These are phyloP conservation scores for Fusarium sp. DNA, from an alignment of 2,329 filamentous ascomycete species.

Conservation along the genomic window DNA sequence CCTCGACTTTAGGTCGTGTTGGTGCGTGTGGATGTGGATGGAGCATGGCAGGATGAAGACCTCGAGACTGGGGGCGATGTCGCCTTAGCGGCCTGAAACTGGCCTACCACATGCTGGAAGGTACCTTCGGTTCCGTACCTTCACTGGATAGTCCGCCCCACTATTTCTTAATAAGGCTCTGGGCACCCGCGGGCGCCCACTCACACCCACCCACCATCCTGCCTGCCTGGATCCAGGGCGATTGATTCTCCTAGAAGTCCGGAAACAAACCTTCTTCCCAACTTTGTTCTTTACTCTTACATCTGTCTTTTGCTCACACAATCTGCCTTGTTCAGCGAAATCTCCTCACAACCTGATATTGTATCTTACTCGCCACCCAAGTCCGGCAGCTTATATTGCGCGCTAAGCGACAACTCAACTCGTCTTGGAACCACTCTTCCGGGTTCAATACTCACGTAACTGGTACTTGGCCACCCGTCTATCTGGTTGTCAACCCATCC, in stretches of 20 bases:
- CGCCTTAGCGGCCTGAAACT: slow-evolving; percentile 28
- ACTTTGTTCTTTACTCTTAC: slow-evolving; percentile 22
- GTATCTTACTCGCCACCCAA: not conserved
- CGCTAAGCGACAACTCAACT: slow-evolving; percentile 9
- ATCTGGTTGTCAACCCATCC: slow-evolving; percentile 16
- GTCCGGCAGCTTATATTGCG: not conserved
- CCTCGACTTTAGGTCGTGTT: slow-evolving; percentile 29
- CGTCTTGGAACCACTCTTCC: slow-evolving; percentile 9
- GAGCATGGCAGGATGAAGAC: slow-evolving; percentile 19
- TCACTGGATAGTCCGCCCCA: slow-evolving; percentile 24
- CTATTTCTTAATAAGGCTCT: slow-evolving; percentile 29
- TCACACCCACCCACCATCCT: slow-evolving; percentile 20
- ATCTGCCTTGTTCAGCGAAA: not conserved
- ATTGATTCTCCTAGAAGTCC: slow-evolving; percentile 29
- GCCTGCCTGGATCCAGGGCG: slow-evolving; percentile 24
- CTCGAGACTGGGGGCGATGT: slow-evolving; percentile 13
- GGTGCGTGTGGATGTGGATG: slow-evolving; percentile 18
- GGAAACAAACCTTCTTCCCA: slow-evolving; percentile 37
- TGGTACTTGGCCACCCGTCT: slow-evolving; percentile 16
- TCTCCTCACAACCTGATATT: not conserved
- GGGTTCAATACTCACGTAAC: slow-evolving; percentile 14
- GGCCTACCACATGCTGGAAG: slow-evolving; percentile 27
- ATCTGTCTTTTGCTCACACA: slow-evolving; percentile 16
- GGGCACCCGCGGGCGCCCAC: slow-evolving; percentile 17
- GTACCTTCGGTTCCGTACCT: slow-evolving; percentile 6